Base-by-base conservation (phyloP, 345 rosid genomes). In the Syzygium aqueum region DNA sequence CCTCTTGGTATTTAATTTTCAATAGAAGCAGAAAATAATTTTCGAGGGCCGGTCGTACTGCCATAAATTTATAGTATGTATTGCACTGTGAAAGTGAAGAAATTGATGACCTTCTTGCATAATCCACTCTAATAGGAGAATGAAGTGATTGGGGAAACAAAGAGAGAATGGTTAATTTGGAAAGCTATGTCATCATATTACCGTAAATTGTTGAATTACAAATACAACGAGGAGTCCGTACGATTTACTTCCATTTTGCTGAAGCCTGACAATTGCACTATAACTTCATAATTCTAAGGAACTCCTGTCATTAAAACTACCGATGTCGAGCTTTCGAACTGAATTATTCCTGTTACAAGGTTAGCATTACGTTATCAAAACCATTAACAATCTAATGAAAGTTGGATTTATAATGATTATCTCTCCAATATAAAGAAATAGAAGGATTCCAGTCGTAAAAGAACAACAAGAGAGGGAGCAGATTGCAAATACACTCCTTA, bases 41-140 rank as follows among this genome's bases (percentile, higher is more conserved):
- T n/a, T n/a, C n/a, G n/a, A n/a, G 86, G 92, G 51, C 93, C 91
- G 56, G 89, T 92, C 82, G 61, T 87, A 28, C 86, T 93, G 25
- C 91, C 93, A 43, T 93, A 87, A 92, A 63, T 59, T 59, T 59
- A 27, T 25, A 59, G 16, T 22, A 22, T 22, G 5, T 56, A 56
- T 56, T 56, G 61, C 61, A 56, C n/a, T 56, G n/a, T 56, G 0
- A 56, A 56, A 56, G n/a, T 56, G 61, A 23, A 56, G 2, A 56
- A 22, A 56, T 56, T 56, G 22, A 56, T 56, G 27, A 11, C 61
- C 27, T 8, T 56, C n/a, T 22, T 56, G 10, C 11, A 56, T 56
- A 56, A 22, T 33, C 37, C 3, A 33, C 37, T 56, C 0, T 56
- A 0, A 56, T 56, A 23, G 61, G n/a, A 56, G 27, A 56, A 56